Evolutionary conservation across 331 rosid species (phyloP), one percentile per base, ranked within the genome.

Genomic region (Phaseolus coccineus): DNA sequence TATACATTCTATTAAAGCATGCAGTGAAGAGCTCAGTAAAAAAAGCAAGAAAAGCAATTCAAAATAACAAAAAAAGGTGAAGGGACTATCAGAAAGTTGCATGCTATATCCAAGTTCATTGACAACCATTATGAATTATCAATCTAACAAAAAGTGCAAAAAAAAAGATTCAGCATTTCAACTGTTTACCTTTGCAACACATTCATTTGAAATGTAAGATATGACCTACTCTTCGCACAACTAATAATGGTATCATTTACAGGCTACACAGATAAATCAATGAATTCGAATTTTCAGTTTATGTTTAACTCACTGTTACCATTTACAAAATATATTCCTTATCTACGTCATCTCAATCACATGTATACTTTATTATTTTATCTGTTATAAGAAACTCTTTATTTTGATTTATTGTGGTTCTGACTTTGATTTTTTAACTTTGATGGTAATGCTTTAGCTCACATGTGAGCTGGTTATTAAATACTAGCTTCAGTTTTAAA

Each of bases 1-100:
- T 56, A 77, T 62, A 67, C 22, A 42, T 80, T 69, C 70, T 78
- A 81, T 39, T 61, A 82, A 58, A 76, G 22, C 82, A 71, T 16
- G 22, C 40, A 50, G 28, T 16, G 3, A 58, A 42, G 69, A 51
- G 42, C 69, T 25, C 61, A 69, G 50, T 81, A 40, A 30, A 40
- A 40, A 31, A 61, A 52, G 33, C 27, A 72, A 59, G 12, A 42
- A 70, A 62, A 64, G 63, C 30, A 80, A 39, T 71, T 50, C 25
- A 74, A 74, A 77, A 16, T 31, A 53, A 70, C 37, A 48, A 1
- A 6, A 31, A 39, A 53, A 46, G 69, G 28, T 42, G 28, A 46
- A 40, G 63, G 67, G 52, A 48, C 68, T 31, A 67, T 35, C 11
- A 42, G 35, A n/a, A 77, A 52, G 40, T 59, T 55, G 52, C 57